Evolutionary conservation across 2,329 filamentous ascomycete genomes (phyloP), one percentile per base, ranked within the genome.

Genomic region (Gremmenia infestans): DNA sequence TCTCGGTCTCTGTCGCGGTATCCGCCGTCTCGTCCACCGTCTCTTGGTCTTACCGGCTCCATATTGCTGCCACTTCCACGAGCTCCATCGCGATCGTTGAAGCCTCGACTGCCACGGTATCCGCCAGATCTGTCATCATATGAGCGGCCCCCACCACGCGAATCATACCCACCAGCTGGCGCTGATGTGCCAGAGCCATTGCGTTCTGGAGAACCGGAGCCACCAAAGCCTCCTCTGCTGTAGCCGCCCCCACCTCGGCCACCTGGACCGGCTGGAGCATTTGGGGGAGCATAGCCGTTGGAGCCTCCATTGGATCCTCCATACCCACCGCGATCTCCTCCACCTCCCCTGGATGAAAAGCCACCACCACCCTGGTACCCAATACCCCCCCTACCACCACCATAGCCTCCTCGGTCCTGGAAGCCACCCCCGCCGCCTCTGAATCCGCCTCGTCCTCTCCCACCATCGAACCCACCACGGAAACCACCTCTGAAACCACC

Each of bases 1-100:
- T 62, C 63, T 22, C 63, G 67, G 51, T 76, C 73, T 53, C 74
- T 69, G 49, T 74, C 72, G 50, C 72, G 67, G 56, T 73, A 73
- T 39, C 74, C 37, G 3, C 43, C 55, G 78, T 55, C 72, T 82
- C 81, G 65, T 79, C 78, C 71, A 78, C 52, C 77, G 62, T 86
- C 83, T 67, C 85, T 74, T 52, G 84, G 83, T 68, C 88, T 86
- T 70, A 94, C 83, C 59, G 89, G 90, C 71, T 95, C 91, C 73
- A 88, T 87, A 74, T 95, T 94, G 75, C 89, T 89, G 63, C 89
- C 89, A 58, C 67, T 69, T 50, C 67, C 68, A 58, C 66, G 62
- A 50, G 59, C 57, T 43, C 65, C 60, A 54, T 65, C 80, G 73
- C 65, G 70, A 60, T 63, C 77, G 50, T 63, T 64, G 55, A 74